Evolutionary conservation across 352 stramenopile species (phyloP).

Genomic region (Globisporangium abappressorium): DNA sequence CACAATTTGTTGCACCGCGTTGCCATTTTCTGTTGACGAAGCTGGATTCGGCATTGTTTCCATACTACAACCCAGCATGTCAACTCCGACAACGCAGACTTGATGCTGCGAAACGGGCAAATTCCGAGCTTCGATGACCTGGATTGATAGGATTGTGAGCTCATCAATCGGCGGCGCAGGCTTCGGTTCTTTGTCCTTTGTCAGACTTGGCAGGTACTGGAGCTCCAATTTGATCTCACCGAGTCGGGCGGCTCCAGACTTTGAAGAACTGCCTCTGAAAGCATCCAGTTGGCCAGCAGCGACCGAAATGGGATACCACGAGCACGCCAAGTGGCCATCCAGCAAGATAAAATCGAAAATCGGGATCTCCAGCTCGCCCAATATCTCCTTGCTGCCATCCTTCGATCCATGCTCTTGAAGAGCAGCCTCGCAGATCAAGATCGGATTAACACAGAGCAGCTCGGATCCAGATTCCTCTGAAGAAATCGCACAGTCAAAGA

Average conservation of each 20-base stretch:
- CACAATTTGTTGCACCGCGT: not conserved
- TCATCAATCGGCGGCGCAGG: not conserved
- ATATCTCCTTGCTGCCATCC: not conserved
- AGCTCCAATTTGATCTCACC: constrained; percentile 37
- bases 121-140: constrained; percentile 13
- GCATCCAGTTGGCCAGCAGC: not conserved
- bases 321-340: constrained; percentile 33
- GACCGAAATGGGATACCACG: constrained; percentile 26
- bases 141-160: constrained; percentile 5
- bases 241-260: not conserved
- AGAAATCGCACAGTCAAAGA: constrained; percentile 11
- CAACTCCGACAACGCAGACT: constrained; percentile 15
- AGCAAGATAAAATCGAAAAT: constrained; percentile 49
- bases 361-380: constrained; percentile 36
- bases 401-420: not conserved
- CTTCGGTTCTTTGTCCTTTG: not conserved
- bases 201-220: constrained; percentile 33
- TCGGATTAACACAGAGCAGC: constrained; percentile 21
- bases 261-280: not conserved
- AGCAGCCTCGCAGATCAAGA: constrained; percentile 26
- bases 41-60: constrained; percentile 27
- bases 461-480: not conserved
- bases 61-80: constrained; percentile 21
- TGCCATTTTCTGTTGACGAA: not conserved
- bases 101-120: constrained; percentile 8